Percentiles rank a stretch among this genome's conserved stretches.
Conservation (phyloP, 352 stramenopile genomes). For the Globisporangium nunn region DNA sequence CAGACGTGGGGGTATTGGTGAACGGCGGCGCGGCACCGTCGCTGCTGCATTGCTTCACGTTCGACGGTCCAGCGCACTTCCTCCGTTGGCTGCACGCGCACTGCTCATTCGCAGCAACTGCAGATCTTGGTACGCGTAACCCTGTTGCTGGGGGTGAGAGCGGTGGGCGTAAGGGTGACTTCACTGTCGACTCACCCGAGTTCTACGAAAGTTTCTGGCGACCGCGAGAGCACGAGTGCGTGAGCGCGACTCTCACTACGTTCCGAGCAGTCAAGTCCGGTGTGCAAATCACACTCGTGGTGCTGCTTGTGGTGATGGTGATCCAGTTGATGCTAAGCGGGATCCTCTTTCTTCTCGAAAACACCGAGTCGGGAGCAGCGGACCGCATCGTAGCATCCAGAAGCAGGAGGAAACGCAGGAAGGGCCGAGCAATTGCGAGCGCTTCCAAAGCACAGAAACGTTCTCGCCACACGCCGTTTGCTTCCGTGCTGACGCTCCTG, state of each 20-base stretch:
- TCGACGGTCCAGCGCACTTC: conserved; percentile 39
- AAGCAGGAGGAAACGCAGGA: neutral
- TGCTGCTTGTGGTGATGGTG: conserved; percentile 3
- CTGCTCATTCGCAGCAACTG: conserved; percentile 10
- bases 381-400: neutral
- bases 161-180: neutral
- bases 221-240: conserved; percentile 5
- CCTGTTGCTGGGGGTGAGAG: neutral
- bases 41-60: conserved; percentile 39
- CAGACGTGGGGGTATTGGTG: conserved; percentile 20
- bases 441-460: neutral
- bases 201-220: conserved; percentile 30
- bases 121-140: neutral
- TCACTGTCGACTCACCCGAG: conserved; percentile 15
- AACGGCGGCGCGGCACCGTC: conserved; percentile 32
- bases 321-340: conserved; percentile 8
- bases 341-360: conserved; percentile 5
- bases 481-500: conserved; percentile 1
- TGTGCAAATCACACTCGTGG: neutral
- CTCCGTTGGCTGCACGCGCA: conserved; percentile 26
- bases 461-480: neutral
- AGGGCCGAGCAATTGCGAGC: neutral
- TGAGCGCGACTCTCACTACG: conserved; percentile 1
- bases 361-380: neutral
- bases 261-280: conserved; percentile 4